phyloP scores from a whole-genome alignment of 2,329 filamentous ascomycete species.

The Hypoxylon sp. region DNA sequence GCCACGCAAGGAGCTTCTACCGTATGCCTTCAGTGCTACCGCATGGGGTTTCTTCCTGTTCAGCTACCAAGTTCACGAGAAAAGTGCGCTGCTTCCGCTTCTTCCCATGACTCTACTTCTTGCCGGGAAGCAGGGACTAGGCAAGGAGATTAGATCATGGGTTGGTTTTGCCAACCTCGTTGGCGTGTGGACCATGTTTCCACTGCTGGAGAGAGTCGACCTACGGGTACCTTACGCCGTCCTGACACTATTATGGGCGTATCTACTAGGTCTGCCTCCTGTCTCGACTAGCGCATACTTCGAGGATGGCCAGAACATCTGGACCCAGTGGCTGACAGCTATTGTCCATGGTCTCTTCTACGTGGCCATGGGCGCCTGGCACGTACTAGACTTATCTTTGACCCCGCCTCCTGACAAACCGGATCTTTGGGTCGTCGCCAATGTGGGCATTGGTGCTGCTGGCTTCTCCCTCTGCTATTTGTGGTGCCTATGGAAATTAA shows the following conservation, averaged over 20 bases:
- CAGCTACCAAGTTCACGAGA: conserved; percentile 98
- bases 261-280: conserved; percentile 88
- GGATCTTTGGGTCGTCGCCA: conserved; percentile 93
- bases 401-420: conserved; percentile 80
- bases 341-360: conserved; percentile 84
- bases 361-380: conserved; percentile 81
- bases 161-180: conserved; percentile 95
- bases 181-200: conserved; percentile 93
- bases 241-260: conserved; percentile 89
- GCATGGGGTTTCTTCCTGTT: conserved; percentile 99
- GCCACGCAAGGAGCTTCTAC: conserved; percentile 81
- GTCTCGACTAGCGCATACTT: conserved; percentile 78
- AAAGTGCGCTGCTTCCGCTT: conserved; percentile 91
- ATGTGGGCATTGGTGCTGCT: conserved; percentile 85
- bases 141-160: conserved; percentile 84
- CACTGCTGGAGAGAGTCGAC: conserved; percentile 86
- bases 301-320: conserved; percentile 60
- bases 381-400: conserved; percentile 78
- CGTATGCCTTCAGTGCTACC: conserved; percentile 82
- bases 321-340: conserved; percentile 69
- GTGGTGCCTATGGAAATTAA: conserved; percentile 84
- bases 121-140: conserved; percentile 80
- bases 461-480: conserved; percentile 90
- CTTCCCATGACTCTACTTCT: conserved; percentile 93
- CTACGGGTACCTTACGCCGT: conserved; percentile 87